Base-by-base conservation (phyloP, 768 basidiomycete species). In the Collybiopsis luxurians region DNA sequence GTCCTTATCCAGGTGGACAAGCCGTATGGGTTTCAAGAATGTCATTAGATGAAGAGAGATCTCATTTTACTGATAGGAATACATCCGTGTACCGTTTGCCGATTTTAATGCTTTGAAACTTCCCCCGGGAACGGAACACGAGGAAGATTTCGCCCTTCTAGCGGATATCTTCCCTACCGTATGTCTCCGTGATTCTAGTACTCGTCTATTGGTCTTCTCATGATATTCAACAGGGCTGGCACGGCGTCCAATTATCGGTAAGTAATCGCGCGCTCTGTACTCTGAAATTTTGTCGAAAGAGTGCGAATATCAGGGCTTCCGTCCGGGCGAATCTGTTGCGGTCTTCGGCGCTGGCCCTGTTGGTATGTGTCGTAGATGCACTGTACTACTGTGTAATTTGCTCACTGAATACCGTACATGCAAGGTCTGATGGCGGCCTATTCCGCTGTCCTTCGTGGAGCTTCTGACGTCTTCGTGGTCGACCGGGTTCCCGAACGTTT, bases 161-260 rank as follows among this genome's bases (percentile, higher is more conserved):
- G 79, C 80, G 17, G 80, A 82, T 62, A 81, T 81, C 48, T 83
- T 82, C 71, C 81, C 81, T 40, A 81, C 79, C 5, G 81, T 79
- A 48, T 49, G 73, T 61, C 6, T 42, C n/a, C 17, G 15, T 9
- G 19, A 9, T 11, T 24, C 55, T 46, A 7, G 11, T 19, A 36
- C 15, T 24, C n/a, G 1, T 24, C 15, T 52, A 11, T n/a, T 44
- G 31, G 15, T 36, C 39, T 5, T 12, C 27, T 21, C n/a, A 42
- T 36, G n/a, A 34, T 19, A 23, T 3, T 28, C 17, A 19, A 17
- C 42, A 80, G 79, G 79, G 79, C 46, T 81, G 79, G 79, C 79
- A 81, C 57, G 79, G 79, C 45, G 76, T 80, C 4, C 64, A 79
- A 58, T 73, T 79, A 26, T 80, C 79, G 15, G 78, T 75, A 59